phyloP scores from a whole-genome alignment of 306 rosid species.

The Medicago lupulina region DNA sequence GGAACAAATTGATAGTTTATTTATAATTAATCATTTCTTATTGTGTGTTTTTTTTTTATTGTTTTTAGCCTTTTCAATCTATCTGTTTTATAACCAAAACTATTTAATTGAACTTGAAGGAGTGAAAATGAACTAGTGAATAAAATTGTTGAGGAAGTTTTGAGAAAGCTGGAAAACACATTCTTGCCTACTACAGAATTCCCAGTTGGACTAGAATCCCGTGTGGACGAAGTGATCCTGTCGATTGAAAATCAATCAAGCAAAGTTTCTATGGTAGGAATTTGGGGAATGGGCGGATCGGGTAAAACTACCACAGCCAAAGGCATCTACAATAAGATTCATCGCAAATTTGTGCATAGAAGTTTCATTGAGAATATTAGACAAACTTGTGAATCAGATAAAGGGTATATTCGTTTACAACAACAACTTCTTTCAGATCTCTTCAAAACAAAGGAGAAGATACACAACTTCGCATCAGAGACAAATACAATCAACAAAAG shows the following conservation, averaged over 20 bases:
- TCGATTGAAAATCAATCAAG: not conserved
- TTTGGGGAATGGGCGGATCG: not conserved
- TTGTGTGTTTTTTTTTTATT: not conserved
- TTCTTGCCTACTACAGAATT: not conserved
- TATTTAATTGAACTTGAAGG: not conserved
- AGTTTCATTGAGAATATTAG: not conserved
- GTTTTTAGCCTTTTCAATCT: too few species aligned
- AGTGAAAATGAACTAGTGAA: not conserved
- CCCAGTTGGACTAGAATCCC: not conserved
- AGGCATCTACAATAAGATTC: not conserved
- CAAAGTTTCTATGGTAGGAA: not conserved
- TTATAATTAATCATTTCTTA: too few species aligned
- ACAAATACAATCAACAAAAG: not conserved
- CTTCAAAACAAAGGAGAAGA: not conserved
- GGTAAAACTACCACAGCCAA: conserved; percentile 1
- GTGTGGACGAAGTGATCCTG: not conserved
- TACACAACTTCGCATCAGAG: not conserved
- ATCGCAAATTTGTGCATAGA: not conserved
- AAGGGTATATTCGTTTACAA: not conserved
- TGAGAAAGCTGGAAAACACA: not conserved
- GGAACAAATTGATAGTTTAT: not conserved
- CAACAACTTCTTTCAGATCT: not conserved
- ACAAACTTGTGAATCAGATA: not conserved
- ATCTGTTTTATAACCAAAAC: too few species aligned
- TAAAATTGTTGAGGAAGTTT: not conserved